phyloP scores from a whole-genome alignment of 805 yeast species.

The Lipomyces mesembrius region DNA sequence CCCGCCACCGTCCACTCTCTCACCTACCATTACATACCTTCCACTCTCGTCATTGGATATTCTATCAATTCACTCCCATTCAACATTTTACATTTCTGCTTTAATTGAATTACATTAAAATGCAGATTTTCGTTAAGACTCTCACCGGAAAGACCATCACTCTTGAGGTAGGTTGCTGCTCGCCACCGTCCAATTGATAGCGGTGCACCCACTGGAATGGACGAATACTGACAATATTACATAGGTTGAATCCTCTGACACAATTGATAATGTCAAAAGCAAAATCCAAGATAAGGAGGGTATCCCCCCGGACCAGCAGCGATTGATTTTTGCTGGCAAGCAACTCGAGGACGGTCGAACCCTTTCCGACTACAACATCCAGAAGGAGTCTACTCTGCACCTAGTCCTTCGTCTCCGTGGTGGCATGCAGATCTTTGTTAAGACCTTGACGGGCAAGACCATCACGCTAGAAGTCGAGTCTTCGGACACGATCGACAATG shows the following conservation, averaged over 20 bases:
- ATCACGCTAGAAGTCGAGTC: constrained; percentile 90
- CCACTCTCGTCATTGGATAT: not conserved
- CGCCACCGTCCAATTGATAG: not conserved
- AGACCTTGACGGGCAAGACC: constrained; percentile 88
- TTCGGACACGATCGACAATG: constrained; percentile 93
- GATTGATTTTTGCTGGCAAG: constrained; percentile 80
- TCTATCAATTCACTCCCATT: not conserved
- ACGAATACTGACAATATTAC: not conserved
- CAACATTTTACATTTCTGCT: no score
- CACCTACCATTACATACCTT: not conserved
- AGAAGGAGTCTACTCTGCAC: constrained; percentile 95
- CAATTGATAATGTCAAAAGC: constrained; percentile 89
- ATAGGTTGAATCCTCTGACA: constrained; percentile 70
- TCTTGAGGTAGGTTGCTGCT: constrained; percentile 58
- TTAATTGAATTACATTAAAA: constrained; percentile 39
- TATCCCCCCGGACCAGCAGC: constrained; percentile 97
- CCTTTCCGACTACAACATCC: constrained; percentile 95
- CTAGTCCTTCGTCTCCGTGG: constrained; percentile 98
- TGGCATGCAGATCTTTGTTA: constrained; percentile 94
- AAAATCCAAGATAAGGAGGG: no score
- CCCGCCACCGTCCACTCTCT: constrained; percentile 5
- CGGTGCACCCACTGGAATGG: not conserved
- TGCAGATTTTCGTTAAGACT: constrained; percentile 91
- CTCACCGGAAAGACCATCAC: constrained; percentile 90
- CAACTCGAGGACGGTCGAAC: constrained; percentile 77